Conservation (phyloP, 805 yeast species). For the Millerago galiae region DNA sequence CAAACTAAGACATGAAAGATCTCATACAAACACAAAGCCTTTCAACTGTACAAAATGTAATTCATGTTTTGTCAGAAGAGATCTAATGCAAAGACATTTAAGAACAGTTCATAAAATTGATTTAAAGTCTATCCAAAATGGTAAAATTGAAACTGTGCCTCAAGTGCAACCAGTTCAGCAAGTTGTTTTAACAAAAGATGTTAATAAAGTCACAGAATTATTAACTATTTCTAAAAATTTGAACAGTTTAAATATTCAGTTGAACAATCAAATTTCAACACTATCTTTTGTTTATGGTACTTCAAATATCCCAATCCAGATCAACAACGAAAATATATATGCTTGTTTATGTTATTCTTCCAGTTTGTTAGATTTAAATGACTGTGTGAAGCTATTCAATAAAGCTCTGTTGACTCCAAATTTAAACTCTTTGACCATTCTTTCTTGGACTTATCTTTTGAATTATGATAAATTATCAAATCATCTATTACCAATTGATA, state of each 20-base stretch:
- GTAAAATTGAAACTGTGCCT: neutral
- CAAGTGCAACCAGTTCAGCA: neutral
- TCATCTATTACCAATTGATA: slow-evolving; percentile 10
- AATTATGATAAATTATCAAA: slow-evolving; percentile 5
- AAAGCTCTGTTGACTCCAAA: slow-evolving; percentile 3
- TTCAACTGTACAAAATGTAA: slow-evolving; percentile 10
- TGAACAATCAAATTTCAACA: slow-evolving; percentile 8
- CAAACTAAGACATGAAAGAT: slow-evolving; percentile 13
- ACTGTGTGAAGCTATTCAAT: slow-evolving; percentile 8
- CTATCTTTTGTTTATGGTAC: slow-evolving; percentile 12
- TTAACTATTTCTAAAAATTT: slow-evolving; percentile 7
- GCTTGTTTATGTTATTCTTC: slow-evolving; percentile 9
- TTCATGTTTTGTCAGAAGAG: slow-evolving; percentile 14
- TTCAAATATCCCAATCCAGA: slow-evolving; percentile 6
- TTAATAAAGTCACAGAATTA: slow-evolving; percentile 3
- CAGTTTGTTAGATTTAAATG: slow-evolving; percentile 4
- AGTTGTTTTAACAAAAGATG: neutral
- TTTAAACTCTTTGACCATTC: slow-evolving; percentile 6
- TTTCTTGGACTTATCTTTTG: slow-evolving; percentile 8
- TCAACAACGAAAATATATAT: slow-evolving; percentile 2
- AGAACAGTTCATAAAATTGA: slow-evolving; percentile 12
- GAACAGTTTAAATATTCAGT: neutral
- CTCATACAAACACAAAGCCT: slow-evolving; percentile 15
- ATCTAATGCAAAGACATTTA: slow-evolving; percentile 12
- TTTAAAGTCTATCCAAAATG: neutral